Evolutionary conservation across 805 yeast genomes (phyloP).

Genomic region (Starmerella riodocensis): DNA sequence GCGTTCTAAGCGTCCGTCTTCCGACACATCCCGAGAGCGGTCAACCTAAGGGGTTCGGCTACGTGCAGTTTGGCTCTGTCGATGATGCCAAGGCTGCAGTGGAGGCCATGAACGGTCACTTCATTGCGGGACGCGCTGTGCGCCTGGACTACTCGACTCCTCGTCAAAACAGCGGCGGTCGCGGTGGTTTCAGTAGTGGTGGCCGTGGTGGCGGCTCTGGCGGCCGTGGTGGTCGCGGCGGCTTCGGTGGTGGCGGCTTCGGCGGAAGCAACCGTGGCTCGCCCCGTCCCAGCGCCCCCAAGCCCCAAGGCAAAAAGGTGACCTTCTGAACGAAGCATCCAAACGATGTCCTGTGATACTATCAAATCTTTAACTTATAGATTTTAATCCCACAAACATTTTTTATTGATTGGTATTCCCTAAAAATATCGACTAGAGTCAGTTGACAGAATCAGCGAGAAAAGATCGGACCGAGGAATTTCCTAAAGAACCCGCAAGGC

Average conservation of each 20-base stretch:
- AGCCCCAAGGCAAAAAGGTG: constrained; percentile 21
- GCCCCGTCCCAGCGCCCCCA: constrained; percentile 2
- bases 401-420: too few relatives aligned
- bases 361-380: neutral
- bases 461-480: too few relatives aligned
- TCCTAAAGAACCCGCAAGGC: too few relatives aligned
- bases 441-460: too few relatives aligned
- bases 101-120: constrained; percentile 76
- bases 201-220: constrained; percentile 21
- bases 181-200: constrained; percentile 21
- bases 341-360: neutral
- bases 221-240: constrained; percentile 18
- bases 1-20: constrained; percentile 76
- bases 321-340: constrained; percentile 9
- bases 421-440: too few relatives aligned
- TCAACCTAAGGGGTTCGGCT: constrained; percentile 98
- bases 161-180: constrained; percentile 42
- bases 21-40: constrained; percentile 98
- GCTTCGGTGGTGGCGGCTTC: constrained; percentile 2
- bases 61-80: constrained; percentile 75
- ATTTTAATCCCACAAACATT: too few relatives aligned
- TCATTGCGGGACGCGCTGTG: constrained; percentile 81
- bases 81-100: constrained; percentile 87
- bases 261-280: neutral
- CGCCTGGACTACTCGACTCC: constrained; percentile 94